Evolutionary conservation across 2,329 filamentous ascomycete species (phyloP).

Genomic region (Hymenoscyphus infarciens): DNA sequence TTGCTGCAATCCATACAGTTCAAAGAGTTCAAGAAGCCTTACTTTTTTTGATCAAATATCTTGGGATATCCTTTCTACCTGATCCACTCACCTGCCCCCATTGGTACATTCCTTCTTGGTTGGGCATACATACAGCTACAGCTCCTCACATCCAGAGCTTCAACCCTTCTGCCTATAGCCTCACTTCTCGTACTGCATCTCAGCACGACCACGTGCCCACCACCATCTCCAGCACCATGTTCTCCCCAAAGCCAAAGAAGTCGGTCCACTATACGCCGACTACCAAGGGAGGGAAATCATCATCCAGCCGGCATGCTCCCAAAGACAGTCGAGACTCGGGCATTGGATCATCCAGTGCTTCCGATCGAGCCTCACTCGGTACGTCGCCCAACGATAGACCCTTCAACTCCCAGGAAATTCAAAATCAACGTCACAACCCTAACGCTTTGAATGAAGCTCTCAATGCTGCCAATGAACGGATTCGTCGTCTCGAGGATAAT

Average conservation of each 20-base stretch:
- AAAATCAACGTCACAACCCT: conserved; percentile 25
- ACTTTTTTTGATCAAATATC: not conserved
- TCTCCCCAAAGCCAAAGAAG: conserved; percentile 24
- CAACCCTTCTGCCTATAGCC: not conserved
- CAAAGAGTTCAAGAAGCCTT: conserved; percentile 1
- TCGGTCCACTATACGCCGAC: conserved; percentile 28
- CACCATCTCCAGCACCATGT: conserved; percentile 21
- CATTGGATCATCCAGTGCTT: conserved; percentile 24
- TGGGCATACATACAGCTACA: conserved; percentile 8
- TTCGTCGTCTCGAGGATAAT: conserved; percentile 17
- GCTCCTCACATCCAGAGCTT: not conserved
- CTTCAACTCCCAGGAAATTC: conserved; percentile 20
- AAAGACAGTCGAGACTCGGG: conserved; percentile 28
- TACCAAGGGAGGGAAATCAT: conserved; percentile 22
- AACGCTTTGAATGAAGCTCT: conserved; percentile 28
- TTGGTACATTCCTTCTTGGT: not conserved
- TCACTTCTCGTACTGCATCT: conserved; percentile 6
- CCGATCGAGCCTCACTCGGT: conserved; percentile 29
- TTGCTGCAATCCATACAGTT: not conserved
- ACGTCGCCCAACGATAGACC: conserved; percentile 16
- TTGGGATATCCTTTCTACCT: not conserved
- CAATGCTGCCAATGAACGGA: conserved; percentile 25
- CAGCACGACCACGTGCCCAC: conserved; percentile 6
- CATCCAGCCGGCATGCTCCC: conserved; percentile 8
- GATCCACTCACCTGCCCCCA: not conserved